Conservation (phyloP, 257 asterid genomes). For the Solanum arcanum region DNA sequence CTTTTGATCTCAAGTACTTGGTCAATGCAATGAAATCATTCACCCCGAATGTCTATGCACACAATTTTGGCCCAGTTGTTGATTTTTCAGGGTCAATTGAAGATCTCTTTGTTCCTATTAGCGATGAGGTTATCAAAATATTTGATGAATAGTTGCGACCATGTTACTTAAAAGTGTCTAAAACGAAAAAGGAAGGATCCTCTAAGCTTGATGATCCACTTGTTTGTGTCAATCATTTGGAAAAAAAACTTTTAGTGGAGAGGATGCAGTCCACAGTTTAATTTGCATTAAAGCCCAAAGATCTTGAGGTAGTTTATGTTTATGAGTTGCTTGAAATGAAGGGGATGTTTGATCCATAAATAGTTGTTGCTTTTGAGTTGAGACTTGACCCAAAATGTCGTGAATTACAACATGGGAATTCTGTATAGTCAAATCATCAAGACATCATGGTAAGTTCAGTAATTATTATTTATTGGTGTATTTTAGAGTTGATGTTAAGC, state of each 20-base stretch:
- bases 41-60: conserved; percentile 72
- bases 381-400: conserved; percentile 77
- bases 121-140: conserved; percentile 79
- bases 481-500: not conserved
- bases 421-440: conserved; percentile 63
- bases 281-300: conserved; percentile 40
- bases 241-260: not conserved
- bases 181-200: not conserved
- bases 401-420: conserved; percentile 65
- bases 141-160: conserved; percentile 69
- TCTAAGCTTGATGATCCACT: conserved; percentile 7
- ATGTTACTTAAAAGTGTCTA: conserved; percentile 14
- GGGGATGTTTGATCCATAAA: conserved; percentile 75
- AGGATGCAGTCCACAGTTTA: conserved; percentile 1
- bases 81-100: conserved; percentile 15
- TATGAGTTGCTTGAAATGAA: conserved; percentile 83
- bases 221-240: not conserved
- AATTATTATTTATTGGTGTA: not conserved
- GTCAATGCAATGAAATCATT: conserved; percentile 89
- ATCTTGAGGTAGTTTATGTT: conserved; percentile 62
- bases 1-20: conserved; percentile 69
- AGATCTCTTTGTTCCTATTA: conserved; percentile 52
- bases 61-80: conserved; percentile 55
- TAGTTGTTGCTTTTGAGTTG: conserved; percentile 71
- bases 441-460: conserved; percentile 47